Evolutionary conservation across 768 basidiomycete genomes (phyloP), one percentile per base, ranked within the genome.

Genomic region (Megacollybia marginata): DNA sequence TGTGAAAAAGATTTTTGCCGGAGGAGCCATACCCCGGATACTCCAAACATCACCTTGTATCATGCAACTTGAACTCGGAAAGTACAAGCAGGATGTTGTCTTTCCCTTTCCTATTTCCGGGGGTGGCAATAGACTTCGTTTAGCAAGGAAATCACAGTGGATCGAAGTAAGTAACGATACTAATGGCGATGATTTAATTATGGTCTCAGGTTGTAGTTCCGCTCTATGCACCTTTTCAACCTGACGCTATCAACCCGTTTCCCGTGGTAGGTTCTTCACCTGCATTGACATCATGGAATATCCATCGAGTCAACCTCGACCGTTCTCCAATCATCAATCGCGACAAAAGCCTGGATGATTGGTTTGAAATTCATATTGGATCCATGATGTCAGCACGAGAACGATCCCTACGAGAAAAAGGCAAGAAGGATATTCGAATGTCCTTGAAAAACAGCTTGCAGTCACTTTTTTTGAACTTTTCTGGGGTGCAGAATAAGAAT

Each of bases 261-360:
- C 63, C 66, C 10, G 55, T 66, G 5, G 46, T 60, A 18, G 12
- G 4, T 18, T n/a, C 2, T 55, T 1, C 46, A 59, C 2, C 51
- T 33, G 18, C 40, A 51, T 16, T 43, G 19, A 4, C 62, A 54
- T 52, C 52, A 3, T 69, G 67, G 72, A 67, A 62, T 51, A 55
- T 76, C 33, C 74, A 75, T 48, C 64, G 65, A 1, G 54, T 75
- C 33, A 64, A 69, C 36, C 51, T 77, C 13, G 57, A 61, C 47
- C 56, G 59, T 11, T 59, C 69, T 15, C 71, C 72, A 8, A 35
- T 54, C 8, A 45, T 77, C 15, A 59, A 65, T 28, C 28, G 60
- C 33, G 49, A 54, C 13, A 15, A 48, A 16, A 52, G 42, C 13
- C 20, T 61, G 8, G 33, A 48, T 0, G 19, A 52, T 10, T 73